A percentile compares a stretch with the other conserved stretches of the same genome.
Conservation (phyloP, 495 filamentous ascomycete genomes). For the Penicillium cataractarum region DNA sequence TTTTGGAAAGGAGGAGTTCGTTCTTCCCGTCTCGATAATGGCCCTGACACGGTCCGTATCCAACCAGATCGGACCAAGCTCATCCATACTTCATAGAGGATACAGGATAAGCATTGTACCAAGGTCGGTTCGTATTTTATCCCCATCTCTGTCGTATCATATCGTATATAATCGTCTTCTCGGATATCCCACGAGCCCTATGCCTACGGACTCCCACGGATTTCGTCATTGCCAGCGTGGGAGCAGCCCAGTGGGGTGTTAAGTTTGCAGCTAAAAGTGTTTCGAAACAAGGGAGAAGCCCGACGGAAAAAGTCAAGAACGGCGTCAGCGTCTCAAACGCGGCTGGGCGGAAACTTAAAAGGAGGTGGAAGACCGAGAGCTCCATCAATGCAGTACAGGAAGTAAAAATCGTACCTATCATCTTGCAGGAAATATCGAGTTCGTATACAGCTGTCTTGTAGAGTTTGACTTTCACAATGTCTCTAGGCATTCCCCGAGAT, state of each 20-base stretch:
- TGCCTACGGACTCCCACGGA: background rate
- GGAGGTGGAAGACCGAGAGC: background rate
- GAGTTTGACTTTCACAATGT: too few relatives aligned
- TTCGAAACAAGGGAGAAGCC: slow-evolving; percentile 28
- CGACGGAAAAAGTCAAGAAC: slow-evolving; percentile 16
- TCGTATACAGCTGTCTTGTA: too few relatives aligned
- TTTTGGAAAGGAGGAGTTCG: background rate
- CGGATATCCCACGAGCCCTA: background rate
- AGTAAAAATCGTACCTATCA: background rate
- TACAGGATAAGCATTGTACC: background rate
- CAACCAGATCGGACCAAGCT: background rate
- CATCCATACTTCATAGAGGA: background rate
- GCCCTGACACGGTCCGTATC: background rate
- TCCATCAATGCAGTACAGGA: background rate
- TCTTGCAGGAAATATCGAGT: too few relatives aligned
- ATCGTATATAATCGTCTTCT: background rate
- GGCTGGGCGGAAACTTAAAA: slow-evolving; percentile 8
- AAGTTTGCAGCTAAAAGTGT: slow-evolving; percentile 12
- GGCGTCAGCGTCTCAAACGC: slow-evolving; percentile 21
- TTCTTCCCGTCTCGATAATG: background rate
- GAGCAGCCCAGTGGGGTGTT: slow-evolving; percentile 5
- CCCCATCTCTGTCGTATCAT: background rate
- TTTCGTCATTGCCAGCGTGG: background rate
- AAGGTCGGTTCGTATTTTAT: background rate
- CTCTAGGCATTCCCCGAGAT: too few relatives aligned